These are phyloP conservation scores for Globisporangium orthogonon DNA, from an alignment of 352 stramenopile genomes.

Conservation along the genomic window DNA sequence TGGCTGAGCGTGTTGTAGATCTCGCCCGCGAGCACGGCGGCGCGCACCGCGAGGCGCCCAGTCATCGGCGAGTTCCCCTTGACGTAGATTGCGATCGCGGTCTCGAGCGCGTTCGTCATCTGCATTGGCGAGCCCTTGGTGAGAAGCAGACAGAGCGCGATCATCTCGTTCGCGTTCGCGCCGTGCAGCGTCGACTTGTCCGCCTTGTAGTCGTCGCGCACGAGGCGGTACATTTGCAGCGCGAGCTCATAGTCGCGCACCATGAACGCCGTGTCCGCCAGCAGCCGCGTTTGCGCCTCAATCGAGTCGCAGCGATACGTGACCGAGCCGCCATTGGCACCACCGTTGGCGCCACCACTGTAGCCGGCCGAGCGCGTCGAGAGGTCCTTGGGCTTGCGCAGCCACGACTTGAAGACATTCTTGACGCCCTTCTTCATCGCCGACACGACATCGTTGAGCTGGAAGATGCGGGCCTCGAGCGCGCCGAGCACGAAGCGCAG, in stretches of 20 bases:
- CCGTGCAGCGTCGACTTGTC: constrained; percentile 83
- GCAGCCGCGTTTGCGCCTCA: constrained; percentile 82
- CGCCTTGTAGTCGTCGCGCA: constrained; percentile 88
- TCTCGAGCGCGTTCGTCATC: constrained; percentile 80
- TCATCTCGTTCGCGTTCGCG: constrained; percentile 86
- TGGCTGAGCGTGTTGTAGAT: constrained; percentile 74
- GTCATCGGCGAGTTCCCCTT: constrained; percentile 42
- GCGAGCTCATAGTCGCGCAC: constrained; percentile 88
- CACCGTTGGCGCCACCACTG: constrained; percentile 3
- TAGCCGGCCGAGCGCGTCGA: constrained; percentile 18
- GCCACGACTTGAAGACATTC: constrained; percentile 90
- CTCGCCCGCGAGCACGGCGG: constrained; percentile 70
- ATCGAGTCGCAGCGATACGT: constrained; percentile 83
- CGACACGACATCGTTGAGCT: constrained; percentile 86
- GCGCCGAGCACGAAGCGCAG: constrained; percentile 71
- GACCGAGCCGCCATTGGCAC: constrained; percentile 11
- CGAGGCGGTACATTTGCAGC: constrained; percentile 87
- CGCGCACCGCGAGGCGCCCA: constrained; percentile 51
- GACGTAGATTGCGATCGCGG: constrained; percentile 54
- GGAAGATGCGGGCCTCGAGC: constrained; percentile 78
- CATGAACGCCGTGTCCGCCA: constrained; percentile 88
- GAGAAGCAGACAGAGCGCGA: constrained; percentile 75
- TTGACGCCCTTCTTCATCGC: constrained; percentile 90
- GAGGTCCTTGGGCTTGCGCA: constrained; percentile 85
- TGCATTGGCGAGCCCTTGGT: constrained; percentile 75